Conservation (phyloP, 2,329 filamentous ascomycete species). For the Paracoccidioides brasiliensis region DNA sequence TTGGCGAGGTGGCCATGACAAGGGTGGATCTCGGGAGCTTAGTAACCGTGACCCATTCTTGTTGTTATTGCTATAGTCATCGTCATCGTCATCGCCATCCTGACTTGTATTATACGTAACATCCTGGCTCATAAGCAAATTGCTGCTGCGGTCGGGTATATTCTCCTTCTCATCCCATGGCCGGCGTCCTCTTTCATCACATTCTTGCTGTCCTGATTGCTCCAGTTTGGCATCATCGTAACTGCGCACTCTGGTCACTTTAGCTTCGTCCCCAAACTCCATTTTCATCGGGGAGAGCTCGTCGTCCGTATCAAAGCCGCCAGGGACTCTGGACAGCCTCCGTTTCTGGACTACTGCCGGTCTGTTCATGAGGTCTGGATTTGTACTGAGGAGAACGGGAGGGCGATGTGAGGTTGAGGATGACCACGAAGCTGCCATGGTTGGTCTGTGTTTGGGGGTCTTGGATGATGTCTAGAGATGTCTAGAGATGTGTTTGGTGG, state of each 20-base stretch:
- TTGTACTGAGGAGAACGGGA: slow-evolving; percentile 1
- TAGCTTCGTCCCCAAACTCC: background rate
- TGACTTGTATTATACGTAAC: background rate
- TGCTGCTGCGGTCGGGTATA: background rate
- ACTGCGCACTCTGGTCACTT: background rate
- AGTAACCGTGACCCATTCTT: background rate
- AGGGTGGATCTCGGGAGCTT: background rate
- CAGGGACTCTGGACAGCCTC: background rate
- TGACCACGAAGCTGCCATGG: slow-evolving; percentile 1
- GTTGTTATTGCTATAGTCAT: background rate
- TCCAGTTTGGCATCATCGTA: background rate
- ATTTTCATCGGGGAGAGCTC: slow-evolving; percentile 2
- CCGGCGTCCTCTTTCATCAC: background rate
- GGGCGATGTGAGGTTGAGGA: background rate
- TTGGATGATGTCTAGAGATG: background rate
- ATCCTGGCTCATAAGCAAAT: background rate
- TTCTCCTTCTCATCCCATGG: background rate
- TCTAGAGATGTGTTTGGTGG: background rate
- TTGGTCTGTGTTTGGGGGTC: background rate
- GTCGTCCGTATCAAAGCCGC: slow-evolving; percentile 1
- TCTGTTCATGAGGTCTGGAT: background rate
- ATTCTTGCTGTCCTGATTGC: background rate
- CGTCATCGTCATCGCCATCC: background rate
- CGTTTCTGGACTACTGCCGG: background rate
- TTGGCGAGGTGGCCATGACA: background rate